These are phyloP conservation scores for Fusarium bulbicola DNA, from an alignment of 2,329 filamentous ascomycete genomes.

Conservation along the genomic window DNA sequence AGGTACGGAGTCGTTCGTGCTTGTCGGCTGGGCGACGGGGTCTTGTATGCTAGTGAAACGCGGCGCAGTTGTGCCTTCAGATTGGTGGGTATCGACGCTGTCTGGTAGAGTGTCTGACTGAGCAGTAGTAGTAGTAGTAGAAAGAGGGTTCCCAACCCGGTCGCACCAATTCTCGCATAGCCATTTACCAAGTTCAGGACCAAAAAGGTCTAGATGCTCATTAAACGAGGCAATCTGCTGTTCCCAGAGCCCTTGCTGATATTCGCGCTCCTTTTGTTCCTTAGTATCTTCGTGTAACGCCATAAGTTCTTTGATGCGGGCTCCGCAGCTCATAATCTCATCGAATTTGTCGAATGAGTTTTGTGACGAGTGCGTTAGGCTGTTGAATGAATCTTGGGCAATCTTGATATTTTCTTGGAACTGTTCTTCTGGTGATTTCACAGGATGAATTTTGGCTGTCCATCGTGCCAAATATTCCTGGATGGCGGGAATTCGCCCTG, in stretches of 20 bases:
- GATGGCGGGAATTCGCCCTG: not conserved
- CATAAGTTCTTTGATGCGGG: not conserved
- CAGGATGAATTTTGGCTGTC: not conserved
- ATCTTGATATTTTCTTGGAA: not conserved
- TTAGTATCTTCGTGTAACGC: not conserved
- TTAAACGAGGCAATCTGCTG: not conserved
- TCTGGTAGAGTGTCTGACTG: not conserved
- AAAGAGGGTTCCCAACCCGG: not conserved
- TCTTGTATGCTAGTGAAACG: accelerated
- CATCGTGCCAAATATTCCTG: not conserved
- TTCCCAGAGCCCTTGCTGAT: not conserved
- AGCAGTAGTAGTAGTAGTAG: not conserved
- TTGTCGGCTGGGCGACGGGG: not conserved
- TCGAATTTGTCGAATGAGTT: not conserved
- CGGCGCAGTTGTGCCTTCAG: accelerated
- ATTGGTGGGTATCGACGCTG: not conserved
- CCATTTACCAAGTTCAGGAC: not conserved
- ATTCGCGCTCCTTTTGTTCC: not conserved
- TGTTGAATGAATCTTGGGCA: not conserved
- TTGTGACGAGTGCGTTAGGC: not conserved
- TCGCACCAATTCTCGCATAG: not conserved
- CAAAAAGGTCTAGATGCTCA: not conserved
- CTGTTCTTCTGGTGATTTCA: not conserved
- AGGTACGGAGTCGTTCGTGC: not conserved
- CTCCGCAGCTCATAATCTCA: not conserved